These are phyloP conservation scores for Selenicereus undatus DNA, from an alignment of 148 eudicot species.

Conservation along the genomic window DNA sequence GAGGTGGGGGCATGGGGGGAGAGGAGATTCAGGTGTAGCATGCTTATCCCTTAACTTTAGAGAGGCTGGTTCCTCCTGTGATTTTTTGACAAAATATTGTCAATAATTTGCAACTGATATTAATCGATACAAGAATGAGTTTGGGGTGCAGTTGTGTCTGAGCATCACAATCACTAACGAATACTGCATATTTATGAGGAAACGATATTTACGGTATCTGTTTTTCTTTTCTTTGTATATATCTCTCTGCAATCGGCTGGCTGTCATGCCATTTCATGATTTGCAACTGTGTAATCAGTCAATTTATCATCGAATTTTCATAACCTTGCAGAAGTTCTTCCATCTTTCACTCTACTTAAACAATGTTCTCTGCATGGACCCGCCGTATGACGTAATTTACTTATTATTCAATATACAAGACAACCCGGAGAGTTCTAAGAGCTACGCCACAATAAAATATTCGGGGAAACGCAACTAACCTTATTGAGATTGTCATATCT, in stretches of 20 bases:
- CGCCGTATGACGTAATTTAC: not conserved
- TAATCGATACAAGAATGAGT: not conserved
- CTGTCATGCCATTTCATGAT: not conserved
- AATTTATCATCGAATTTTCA: not conserved
- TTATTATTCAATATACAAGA: not conserved
- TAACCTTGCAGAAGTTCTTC: not conserved
- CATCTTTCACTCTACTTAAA: not conserved
- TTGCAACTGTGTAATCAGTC: not conserved
- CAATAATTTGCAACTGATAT: not conserved
- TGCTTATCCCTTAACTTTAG: too few relatives aligned
- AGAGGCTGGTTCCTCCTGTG: too few relatives aligned
- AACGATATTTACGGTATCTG: not conserved
- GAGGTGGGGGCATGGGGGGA: too few relatives aligned
- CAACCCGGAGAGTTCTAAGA: not conserved
- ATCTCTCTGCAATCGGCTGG: not conserved
- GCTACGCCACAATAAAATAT: not conserved
- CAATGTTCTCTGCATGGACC: not conserved
- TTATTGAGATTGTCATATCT: conserved; percentile 11
- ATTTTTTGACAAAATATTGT: not conserved
- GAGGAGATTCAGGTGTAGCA: too few relatives aligned
- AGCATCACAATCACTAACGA: not conserved
- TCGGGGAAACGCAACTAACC: conserved; percentile 11
- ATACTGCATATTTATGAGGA: not conserved
- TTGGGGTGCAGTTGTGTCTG: not conserved
- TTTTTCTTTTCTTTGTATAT: not conserved